Evolutionary conservation across 2,329 filamentous ascomycete genomes (phyloP), one percentile per base, ranked within the genome.

Genomic region (Diplodia scrobiculata): DNA sequence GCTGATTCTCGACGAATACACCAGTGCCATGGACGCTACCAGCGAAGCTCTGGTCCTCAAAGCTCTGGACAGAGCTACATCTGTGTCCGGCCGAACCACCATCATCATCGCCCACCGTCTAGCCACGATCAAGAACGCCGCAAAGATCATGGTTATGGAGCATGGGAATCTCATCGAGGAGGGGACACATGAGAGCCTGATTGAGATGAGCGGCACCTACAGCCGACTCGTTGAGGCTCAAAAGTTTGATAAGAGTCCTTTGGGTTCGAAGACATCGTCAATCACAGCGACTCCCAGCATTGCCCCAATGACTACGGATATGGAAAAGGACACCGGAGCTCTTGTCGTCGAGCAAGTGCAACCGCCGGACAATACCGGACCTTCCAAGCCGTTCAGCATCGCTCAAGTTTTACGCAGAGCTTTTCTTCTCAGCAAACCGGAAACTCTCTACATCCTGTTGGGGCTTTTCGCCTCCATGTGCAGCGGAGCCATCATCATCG

Each of bases 401-500:
- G 27, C 72, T 74, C 51, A 59, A 34, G n/a, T 72, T 73, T 38
- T 75, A 69, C 53, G 48, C 75, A 17, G 54, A 21, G 54, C 65
- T 3, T 47, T 66, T 10, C 67, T 0, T 32, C 74, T 77, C 60
- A 79, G 75, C 52, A 76, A 74, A 27, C 72, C 78, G 9, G 78
- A 83, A 60, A 67, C 72, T 2, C 71, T 74, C 9, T 75, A 81
- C 51, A 77, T 82, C 25, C 64, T 70, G 3, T 51, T 81, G 5
- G 82, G 81, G 5, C 71, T 83, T 3, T 50, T 77, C 48, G 78
- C 79, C 6, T 83, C 82, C 0, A 74, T 82, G 14, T 68, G 81
- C 38, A 82, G 80, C 19, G 83, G 80, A 25, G 79, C 76, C 3
- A 76, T 84, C 38, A 80, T 89, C 47, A 83, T 89, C 29, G 87